Base-by-base conservation (phyloP, 805 yeast species). In the Candida bentonensis region DNA sequence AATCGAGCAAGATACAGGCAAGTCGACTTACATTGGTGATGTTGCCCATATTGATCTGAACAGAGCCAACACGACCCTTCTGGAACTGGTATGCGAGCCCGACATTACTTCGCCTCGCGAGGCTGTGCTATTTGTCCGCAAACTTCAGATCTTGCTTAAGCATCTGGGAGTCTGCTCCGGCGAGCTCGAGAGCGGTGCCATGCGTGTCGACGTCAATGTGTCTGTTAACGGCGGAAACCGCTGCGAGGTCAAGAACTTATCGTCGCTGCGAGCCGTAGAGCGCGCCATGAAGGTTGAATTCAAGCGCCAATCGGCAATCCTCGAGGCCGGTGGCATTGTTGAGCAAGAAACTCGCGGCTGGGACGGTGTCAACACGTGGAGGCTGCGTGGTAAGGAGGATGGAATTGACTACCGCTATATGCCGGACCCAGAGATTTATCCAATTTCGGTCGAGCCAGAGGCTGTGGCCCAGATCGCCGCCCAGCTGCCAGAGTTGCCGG, bases 1-100 rank as follows among this genome's bases (percentile, higher is more conserved):
- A 58, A 63, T 92, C 21, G 98, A 92, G 58, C 98, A 92, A 61
- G 98, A 89, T 57, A 89, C 96, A 0, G 97, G 94, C 1, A 79
- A 85, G 54, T 74, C 89, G 0, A 65, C 71, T 15, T 80, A 85
- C 59, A 61, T 65, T 23, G 66, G 60, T 26, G 59, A 59, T 1
- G 50, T 53, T 3, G 59, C 78, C 2, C 61, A 73, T 41, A 72
- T 89, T 17, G 97, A 92, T 61, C 70, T 79, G 46, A 92, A 92
- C 58, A 70, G 98, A 56, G 73, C 89, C 7, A 84, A 86, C 60
- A 77, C 79, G 3, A 95, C 96, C 0, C 67, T 92, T 43, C 80
- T 92, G 33, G 98, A 92, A 61, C 66, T 92, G 60, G 95, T 92
- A 2, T 89, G 97, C 0, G 74, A 74, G 46, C 98, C 98, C 0